Evolutionary conservation across 2,329 filamentous ascomycete species (phyloP).

Genomic region (Ophiocordyceps sinensis): DNA sequence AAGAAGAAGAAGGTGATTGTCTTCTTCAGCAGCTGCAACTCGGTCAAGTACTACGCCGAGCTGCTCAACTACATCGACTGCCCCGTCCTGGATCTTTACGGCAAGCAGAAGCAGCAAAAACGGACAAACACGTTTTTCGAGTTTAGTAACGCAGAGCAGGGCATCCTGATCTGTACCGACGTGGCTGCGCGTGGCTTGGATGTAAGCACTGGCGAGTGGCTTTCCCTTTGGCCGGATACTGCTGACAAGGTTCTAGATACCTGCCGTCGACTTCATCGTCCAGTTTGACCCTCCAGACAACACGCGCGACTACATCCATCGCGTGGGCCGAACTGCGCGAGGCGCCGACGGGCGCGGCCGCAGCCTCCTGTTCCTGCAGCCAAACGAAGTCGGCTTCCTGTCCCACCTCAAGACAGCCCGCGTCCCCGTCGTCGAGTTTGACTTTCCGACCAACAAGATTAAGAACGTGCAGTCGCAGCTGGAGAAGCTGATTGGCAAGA

Average conservation of each 20-base stretch:
- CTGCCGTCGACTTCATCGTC: constrained; percentile 89
- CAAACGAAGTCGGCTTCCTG: constrained; percentile 82
- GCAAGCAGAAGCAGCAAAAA: constrained; percentile 97
- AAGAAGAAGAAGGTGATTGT: constrained; percentile 96
- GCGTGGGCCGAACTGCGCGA: constrained; percentile 86
- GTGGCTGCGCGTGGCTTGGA: constrained; percentile 90
- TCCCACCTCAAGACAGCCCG: constrained; percentile 80
- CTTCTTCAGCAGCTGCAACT: constrained; percentile 86
- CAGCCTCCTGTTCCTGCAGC: constrained; percentile 85
- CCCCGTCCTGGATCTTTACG: constrained; percentile 73
- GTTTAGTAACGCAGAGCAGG: constrained; percentile 63
- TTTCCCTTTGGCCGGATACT: neutral
- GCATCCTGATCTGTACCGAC: constrained; percentile 89
- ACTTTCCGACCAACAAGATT: constrained; percentile 86
- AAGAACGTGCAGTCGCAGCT: constrained; percentile 81
- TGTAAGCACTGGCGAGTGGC: constrained; percentile 28
- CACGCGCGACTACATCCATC: constrained; percentile 83
- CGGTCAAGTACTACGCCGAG: constrained; percentile 90
- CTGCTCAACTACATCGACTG: constrained; percentile 96
- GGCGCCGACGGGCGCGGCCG: constrained; percentile 72
- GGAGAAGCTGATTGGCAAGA: constrained; percentile 85
- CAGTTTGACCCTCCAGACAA: constrained; percentile 94
- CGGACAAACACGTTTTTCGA: constrained; percentile 99
- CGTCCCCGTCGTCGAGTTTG: constrained; percentile 90
- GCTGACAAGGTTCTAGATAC: constrained; percentile 42